Base-by-base conservation (phyloP, 352 stramenopile species). In the Elongisporangium anandrum region DNA sequence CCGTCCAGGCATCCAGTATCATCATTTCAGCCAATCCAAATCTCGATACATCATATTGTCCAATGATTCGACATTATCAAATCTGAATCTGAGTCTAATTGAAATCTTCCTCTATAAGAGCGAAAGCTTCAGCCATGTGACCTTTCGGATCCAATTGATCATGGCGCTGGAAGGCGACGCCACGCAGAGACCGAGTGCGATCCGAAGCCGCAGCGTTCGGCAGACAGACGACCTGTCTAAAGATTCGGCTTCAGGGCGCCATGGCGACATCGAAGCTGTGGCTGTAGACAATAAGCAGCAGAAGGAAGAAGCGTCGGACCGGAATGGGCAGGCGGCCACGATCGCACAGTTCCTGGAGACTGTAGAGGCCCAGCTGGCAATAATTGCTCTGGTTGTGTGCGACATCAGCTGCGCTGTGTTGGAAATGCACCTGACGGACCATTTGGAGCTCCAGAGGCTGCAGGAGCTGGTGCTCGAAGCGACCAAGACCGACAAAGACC, bases 321-420 rank as follows among this genome's bases (percentile, higher is more conserved):
- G 17, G 16, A 55, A 5, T 15, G 29, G 29, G 4, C 29, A 41
- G 5, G 29, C 29, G 9, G 29, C 29, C 13, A 41, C 29, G 29
- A 41, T 41, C 29, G 29, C 29, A 8, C 29, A 41, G 29, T 41
- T 41, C 29, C 29, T 92, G 21, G 80, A 92, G 64, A 83, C 69
- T 12, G 66, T 74, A 2, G 76, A 89, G 39, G 70, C 64, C 2
- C 82, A 92, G 21, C 24, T 81, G 19, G 68, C 52, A 7, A 68
- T 87, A 51, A 69, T 88, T 22, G 17, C 75, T n/a, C 64, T 90
- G 10, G 76, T 87, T 24, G 56, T 52, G 1, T 60, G 85, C 16
- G 82, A 92, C 54, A 41, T 90, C 9, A 57, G 62, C 9, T 66
- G 57, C 10, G 70, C 82, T n/a, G 62, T 69, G 2, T 17, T 75